These are phyloP conservation scores for Lolium multiflorum DNA, from an alignment of 176 grass and related monocot species.

Conservation along the genomic window DNA sequence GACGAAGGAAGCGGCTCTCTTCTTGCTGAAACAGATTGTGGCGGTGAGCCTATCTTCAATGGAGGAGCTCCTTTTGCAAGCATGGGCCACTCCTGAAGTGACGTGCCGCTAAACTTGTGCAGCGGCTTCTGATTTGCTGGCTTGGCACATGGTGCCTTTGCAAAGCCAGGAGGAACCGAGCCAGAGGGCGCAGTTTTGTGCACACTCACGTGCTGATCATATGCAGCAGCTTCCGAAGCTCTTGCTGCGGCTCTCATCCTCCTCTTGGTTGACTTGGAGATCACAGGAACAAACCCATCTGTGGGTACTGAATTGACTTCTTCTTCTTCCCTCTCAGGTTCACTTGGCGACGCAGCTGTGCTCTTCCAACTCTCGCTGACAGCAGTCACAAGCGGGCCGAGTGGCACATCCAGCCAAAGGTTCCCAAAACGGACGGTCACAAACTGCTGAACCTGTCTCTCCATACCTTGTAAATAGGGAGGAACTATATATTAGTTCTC, in stretches of 20 bases:
- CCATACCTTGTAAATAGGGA: not conserved
- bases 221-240: not conserved
- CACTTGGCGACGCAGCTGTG: not conserved
- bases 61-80: not conserved
- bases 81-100: not conserved
- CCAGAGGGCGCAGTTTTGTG: not conserved
- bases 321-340: not conserved
- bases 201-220: not conserved
- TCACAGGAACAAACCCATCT: not conserved
- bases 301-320: not conserved
- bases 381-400: not conserved
- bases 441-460: not conserved
- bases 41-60: not conserved
- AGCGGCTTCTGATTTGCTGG: not conserved
- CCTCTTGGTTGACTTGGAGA: not conserved
- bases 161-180: not conserved
- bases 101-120: not conserved
- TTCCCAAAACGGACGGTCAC: not conserved
- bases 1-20: too few relatives aligned
- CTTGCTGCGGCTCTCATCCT: not conserved
- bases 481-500: too few relatives aligned
- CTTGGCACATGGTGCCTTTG: not conserved
- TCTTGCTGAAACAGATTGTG: too few relatives aligned
- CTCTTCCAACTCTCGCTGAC: not conserved
- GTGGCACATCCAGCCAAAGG: not conserved